Evolutionary conservation across 2,329 filamentous ascomycete species (phyloP), one percentile per base, ranked within the genome.

Genomic region (Aspergillus proliferans): DNA sequence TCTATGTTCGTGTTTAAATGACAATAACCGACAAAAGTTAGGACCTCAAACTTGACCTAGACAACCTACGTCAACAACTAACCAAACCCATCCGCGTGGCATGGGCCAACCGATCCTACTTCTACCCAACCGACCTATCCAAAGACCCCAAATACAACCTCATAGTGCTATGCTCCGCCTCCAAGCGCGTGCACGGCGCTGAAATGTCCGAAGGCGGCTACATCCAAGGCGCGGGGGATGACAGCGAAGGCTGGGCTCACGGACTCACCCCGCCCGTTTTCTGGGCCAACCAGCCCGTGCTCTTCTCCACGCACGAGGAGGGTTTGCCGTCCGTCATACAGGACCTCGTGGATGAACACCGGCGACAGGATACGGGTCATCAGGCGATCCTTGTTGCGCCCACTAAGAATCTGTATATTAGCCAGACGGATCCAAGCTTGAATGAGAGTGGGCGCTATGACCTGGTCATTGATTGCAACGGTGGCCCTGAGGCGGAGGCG

Each of bases 181-280:
- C 89, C 1, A 79, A 84, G 28, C 78, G 86, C 14, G 83, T 90
- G 1, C 71, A 72, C 1, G 86, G 83, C 10, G 82, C 80, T 3
- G 88, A 92, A 64, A 75, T 81, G 57, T 81, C 81, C 24, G 83
- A 86, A 62, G 81, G 79, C 3, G 84, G 84, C 5, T 98, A 98
- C 63, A 86, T 98, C 51, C 93, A 97, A 70, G 93, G 93, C 45
- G 92, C 92, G 0, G 93, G 87, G 2, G 93, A 98, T 67, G 93
- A 98, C 66, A 88, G 87, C 10, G 93, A 98, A 74, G 88, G 88
- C 58, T 98, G 93, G 93, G 86, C 90, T 1, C 73, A 80, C 47
- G 89, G 88, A 0, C 78, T 97, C 14, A 93, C 87, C 0, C 82
- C 92, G 0, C 66, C 73, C 0, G 54, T 92, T 0, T 98, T 95